phyloP scores from a whole-genome alignment of 345 rosid species.

The Citrus glauca region DNA sequence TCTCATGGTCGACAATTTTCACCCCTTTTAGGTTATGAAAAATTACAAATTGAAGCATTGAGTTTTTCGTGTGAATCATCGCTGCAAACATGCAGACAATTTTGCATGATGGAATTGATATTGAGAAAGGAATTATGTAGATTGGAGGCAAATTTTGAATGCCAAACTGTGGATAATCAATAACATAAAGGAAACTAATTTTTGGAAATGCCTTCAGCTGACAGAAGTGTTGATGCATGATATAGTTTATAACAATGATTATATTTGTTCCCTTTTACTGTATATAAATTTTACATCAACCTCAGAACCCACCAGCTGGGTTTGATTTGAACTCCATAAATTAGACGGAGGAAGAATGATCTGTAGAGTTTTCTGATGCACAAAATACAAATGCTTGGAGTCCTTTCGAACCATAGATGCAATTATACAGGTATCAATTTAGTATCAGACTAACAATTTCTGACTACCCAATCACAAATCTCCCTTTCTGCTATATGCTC shows the following conservation, averaged over 20 bases:
- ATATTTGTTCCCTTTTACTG: background rate
- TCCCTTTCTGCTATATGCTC: constrained; percentile 2
- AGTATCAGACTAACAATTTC: background rate
- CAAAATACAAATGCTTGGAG: background rate
- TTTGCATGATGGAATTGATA: no score
- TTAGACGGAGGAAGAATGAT: constrained; percentile 10
- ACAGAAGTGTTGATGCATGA: background rate
- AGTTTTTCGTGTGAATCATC: no score
- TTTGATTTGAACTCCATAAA: constrained; percentile 4
- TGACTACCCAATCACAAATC: constrained; percentile 7
- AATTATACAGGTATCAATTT: background rate
- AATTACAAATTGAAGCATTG: no score
- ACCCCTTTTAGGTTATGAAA: no score
- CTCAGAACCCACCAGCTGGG: background rate
- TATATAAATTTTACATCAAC: background rate
- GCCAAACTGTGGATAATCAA: no score
- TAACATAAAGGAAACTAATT: background rate
- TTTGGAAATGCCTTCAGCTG: background rate
- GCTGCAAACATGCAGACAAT: no score
- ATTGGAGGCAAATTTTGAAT: no score
- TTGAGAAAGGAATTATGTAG: no score
- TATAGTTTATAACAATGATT: background rate
- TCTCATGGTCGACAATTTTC: no score
- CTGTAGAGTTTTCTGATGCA: background rate
- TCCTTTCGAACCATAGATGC: constrained; percentile 3